Evolutionary conservation across 768 basidiomycete genomes (phyloP).

Genomic region (Butyriboletus loyo): DNA sequence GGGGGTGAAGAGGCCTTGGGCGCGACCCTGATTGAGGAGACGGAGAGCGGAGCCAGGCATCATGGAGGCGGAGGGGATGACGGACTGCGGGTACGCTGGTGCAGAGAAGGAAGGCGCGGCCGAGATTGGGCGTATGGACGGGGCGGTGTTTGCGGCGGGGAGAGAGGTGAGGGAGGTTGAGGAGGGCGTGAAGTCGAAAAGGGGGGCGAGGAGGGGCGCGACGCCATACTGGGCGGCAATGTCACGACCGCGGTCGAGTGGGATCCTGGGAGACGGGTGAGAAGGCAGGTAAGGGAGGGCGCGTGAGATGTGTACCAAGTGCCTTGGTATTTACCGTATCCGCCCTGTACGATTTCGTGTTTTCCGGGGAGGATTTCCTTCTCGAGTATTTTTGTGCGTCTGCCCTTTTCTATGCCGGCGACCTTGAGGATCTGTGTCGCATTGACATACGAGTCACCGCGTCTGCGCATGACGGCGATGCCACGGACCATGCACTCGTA

Average conservation of each 20-base stretch:
- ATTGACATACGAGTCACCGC: slow-evolving; percentile 94
- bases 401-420: slow-evolving; percentile 95
- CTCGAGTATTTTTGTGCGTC: slow-evolving; percentile 93
- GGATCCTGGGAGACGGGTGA: slow-evolving; percentile 65
- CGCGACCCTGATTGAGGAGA: slow-evolving; percentile 79
- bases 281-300: background rate
- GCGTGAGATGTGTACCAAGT: slow-evolving; percentile 70
- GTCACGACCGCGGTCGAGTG: slow-evolving; percentile 89
- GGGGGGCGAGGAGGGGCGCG: slow-evolving; percentile 76
- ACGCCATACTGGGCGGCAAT: slow-evolving; percentile 92
- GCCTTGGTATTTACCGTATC: slow-evolving; percentile 98
- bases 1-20: slow-evolving; percentile 82
- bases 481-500: slow-evolving; percentile 98
- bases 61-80: slow-evolving; percentile 76
- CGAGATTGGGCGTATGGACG: slow-evolving; percentile 63
- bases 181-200: slow-evolving; percentile 91
- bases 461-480: slow-evolving; percentile 96
- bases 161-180: slow-evolving; percentile 68
- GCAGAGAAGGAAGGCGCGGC: slow-evolving; percentile 66
- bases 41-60: slow-evolving; percentile 86
- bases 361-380: slow-evolving; percentile 94
- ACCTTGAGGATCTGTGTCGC: slow-evolving; percentile 99
- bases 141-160: slow-evolving; percentile 46
- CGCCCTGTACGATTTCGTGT: slow-evolving; percentile 98
- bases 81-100: slow-evolving; percentile 49